These are phyloP conservation scores for Brassica carinata DNA, from an alignment of 345 rosid species.

Conservation along the genomic window DNA sequence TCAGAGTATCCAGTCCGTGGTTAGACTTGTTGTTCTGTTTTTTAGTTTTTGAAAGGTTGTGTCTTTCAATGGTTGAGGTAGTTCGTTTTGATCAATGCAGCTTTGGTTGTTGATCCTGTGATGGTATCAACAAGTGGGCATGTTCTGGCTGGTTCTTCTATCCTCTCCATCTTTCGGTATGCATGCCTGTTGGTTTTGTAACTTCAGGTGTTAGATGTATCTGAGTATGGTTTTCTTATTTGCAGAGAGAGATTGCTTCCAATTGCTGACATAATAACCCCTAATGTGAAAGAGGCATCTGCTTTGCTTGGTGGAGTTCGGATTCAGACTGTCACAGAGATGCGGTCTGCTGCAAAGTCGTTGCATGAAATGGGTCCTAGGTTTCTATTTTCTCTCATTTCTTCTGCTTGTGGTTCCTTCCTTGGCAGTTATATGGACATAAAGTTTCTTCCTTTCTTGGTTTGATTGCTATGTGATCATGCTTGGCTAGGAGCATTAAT, in stretches of 20 bases:
- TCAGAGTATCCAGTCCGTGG: constrained; percentile 68
- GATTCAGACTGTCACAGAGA: constrained; percentile 67
- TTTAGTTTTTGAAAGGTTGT: neutral
- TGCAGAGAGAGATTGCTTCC: constrained; percentile 85
- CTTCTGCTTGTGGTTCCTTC: neutral
- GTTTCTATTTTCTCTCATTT: constrained; percentile 44
- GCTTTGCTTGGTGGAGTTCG: constrained; percentile 71
- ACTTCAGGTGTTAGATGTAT: no score
- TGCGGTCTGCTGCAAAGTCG: constrained; percentile 72
- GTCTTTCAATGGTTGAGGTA: constrained; percentile 13
- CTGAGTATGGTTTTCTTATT: constrained; percentile 24
- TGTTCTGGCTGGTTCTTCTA: constrained; percentile 75
- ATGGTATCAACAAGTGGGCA: constrained; percentile 98
- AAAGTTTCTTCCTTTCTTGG: neutral
- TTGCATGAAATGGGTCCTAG: constrained; percentile 82
- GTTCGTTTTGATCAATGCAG: constrained; percentile 54
- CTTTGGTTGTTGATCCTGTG: constrained; percentile 97
- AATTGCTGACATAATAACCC: constrained; percentile 81
- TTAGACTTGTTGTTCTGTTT: constrained; percentile 33
- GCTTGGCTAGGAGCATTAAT: neutral
- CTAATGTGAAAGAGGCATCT: constrained; percentile 90
- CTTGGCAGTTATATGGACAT: neutral
- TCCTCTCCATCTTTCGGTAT: constrained; percentile 64
- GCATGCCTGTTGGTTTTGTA: no score
- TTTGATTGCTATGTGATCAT: constrained; percentile 1